A percentile compares a stretch with the other conserved stretches of the same genome.
Conservation (phyloP, 768 basidiomycete genomes). For the Rhizopogon sp. region DNA sequence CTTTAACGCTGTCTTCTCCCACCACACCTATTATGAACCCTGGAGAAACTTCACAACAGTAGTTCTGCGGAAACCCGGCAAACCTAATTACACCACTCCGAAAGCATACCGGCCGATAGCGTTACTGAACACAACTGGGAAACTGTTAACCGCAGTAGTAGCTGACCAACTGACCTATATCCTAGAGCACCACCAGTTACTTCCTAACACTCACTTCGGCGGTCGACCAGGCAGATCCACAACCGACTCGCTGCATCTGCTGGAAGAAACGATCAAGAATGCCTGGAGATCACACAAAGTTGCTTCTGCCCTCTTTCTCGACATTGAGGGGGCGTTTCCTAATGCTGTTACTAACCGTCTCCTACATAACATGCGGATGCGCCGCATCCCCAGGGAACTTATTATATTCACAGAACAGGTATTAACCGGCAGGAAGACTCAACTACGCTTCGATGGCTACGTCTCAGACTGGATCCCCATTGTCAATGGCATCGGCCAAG, state of each 20-base stretch:
- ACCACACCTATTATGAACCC: constrained; percentile 7
- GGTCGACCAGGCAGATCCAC: constrained; percentile 33
- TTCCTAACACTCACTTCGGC: constrained; percentile 34
- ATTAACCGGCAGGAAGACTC: too few species aligned
- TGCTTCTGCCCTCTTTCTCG: constrained; percentile 32
- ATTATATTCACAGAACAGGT: too few species aligned
- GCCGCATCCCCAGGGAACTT: background rate
- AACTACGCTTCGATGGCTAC: too few species aligned
- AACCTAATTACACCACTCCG: constrained; percentile 26
- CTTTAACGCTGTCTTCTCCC: constrained; percentile 8
- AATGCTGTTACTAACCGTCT: constrained; percentile 28
- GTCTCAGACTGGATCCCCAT: constrained; percentile 11
- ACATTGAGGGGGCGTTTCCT: constrained; percentile 40
- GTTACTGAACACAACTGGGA: constrained; percentile 27
- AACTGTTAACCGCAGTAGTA: constrained; percentile 21
- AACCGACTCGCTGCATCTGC: constrained; percentile 28
- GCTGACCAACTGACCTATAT: constrained; percentile 20
- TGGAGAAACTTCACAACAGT: constrained; percentile 25
- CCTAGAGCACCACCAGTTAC: constrained; percentile 26
- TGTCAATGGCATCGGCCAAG: constrained; percentile 21
- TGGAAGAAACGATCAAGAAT: constrained; percentile 30
- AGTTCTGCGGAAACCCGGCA: constrained; percentile 32
- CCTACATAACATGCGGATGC: constrained; percentile 23
- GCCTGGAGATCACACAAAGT: constrained; percentile 33
- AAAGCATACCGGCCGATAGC: constrained; percentile 35